phyloP scores from a whole-genome alignment of 2,329 filamentous ascomycete species.

The Alternaria consortialis region DNA sequence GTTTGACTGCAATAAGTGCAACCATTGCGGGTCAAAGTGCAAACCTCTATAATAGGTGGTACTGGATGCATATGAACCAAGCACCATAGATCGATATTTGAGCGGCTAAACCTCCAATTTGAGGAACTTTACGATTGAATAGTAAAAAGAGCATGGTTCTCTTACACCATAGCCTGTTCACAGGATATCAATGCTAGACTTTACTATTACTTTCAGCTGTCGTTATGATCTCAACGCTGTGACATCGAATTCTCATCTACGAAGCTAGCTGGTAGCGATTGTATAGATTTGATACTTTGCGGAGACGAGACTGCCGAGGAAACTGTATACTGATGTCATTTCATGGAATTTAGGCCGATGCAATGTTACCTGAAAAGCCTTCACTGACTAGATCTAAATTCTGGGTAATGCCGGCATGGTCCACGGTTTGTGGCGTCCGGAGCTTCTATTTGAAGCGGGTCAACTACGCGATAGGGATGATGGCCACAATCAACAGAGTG shows the following conservation, averaged over 20 bases:
- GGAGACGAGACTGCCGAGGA: no score
- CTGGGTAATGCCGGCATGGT: no score
- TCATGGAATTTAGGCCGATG: no score
- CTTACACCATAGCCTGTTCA: not conserved
- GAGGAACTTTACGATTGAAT: not conserved
- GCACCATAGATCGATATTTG: not conserved
- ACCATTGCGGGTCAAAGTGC: not conserved
- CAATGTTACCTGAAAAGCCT: no score
- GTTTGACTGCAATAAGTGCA: not conserved
- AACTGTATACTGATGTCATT: no score
- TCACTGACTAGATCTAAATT: no score
- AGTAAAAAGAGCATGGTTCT: not conserved
- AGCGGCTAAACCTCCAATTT: not conserved
- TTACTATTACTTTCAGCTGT: not conserved
- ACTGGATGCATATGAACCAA: not conserved
- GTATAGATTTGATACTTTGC: no score
- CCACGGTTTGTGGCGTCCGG: no score
- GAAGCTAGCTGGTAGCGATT: no score
- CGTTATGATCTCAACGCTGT: not conserved
- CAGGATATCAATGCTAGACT: not conserved
- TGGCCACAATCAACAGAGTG: no score
- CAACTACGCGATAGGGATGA: no score
- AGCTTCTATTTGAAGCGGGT: no score
- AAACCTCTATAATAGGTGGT: not conserved
- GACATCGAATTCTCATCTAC: not conserved